Base-by-base conservation (phyloP, 2,329 filamentous ascomycete species). In the Byssochlamys sp. region DNA sequence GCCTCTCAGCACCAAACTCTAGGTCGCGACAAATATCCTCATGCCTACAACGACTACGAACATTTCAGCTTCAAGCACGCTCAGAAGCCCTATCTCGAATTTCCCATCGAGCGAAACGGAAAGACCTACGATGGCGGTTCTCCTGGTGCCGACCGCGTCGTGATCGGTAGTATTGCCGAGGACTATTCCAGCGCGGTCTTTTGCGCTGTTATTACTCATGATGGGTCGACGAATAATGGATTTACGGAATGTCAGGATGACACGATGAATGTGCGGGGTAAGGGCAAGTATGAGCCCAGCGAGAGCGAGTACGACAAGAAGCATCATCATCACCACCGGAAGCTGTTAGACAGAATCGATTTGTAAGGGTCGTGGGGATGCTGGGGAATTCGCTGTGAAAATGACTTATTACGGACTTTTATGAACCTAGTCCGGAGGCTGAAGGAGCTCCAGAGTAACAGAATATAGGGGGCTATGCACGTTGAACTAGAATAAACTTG, bases 21-120 rank as follows among this genome's bases (percentile, higher is more conserved):
- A 39, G 67, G 67, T 14, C 53, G 55, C 27, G 67, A 68, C 59
- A 65, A 62, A 51, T 71, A 70, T 53, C 69, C 69, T 2, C 69
- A 71, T 57, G 63, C 58, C 11, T 71, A 71, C 57, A 68, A 71
- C 53, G 68, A 71, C 56, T 70, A 71, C 57, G 69, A 72, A 54
- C 59, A 66, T 10, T 69, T 70, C 61, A 58, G 61, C 26, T 71
- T 71, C 61, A 27, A 56, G 14, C 66, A 68, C 54, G 66, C 66
- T 9, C 53, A 65, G 26, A 63, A 61, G 33, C 68, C 70, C 0
- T 70, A 70, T 50, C 63, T 70, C 29, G 69, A 71, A 39, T 72
- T 71, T 28, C 67, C 69, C 4, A 65, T 72, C 52, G 48, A 68
- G 25, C 31, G 56, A 11, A 56, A 50, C 24, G 65, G 65, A 19